Evolutionary conservation across 2,329 filamentous ascomycete species (phyloP).

Genomic region (Botrytis deweyae): DNA sequence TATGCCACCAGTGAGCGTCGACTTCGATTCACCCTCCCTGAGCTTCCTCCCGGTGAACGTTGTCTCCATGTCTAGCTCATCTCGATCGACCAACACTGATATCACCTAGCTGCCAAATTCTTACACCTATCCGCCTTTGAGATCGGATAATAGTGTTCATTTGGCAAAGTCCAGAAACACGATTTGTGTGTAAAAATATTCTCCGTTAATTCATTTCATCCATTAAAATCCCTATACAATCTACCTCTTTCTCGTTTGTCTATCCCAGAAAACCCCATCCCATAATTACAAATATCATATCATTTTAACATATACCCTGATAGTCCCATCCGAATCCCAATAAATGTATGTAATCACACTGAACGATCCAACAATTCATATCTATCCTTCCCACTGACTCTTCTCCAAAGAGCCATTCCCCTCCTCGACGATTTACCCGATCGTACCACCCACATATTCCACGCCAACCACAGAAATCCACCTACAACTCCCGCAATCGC

Average conservation of each 20-base stretch:
- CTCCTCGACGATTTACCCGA: conserved; percentile 23
- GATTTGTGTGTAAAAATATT: not conserved
- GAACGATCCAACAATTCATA: conserved; percentile 39
- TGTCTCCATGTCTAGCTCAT: not conserved
- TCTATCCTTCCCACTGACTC: conserved; percentile 31
- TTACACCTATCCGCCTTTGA: not conserved
- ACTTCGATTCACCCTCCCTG: not conserved
- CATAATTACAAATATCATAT: not conserved
- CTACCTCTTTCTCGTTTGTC: conserved; percentile 7
- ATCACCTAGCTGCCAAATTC: not conserved
- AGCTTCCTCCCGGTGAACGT: not conserved
- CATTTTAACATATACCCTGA: not conserved
- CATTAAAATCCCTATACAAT: conserved; percentile 9
- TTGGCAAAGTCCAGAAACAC: not conserved
- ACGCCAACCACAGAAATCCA: conserved; percentile 33
- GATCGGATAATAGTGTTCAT: not conserved
- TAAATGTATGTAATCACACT: conserved; percentile 25
- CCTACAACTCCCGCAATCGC: conserved; percentile 37
- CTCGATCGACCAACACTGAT: not conserved
- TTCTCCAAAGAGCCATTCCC: conserved; percentile 32
- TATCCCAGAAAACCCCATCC: not conserved
- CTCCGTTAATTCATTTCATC: conserved; percentile 11
- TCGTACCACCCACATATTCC: conserved; percentile 35
- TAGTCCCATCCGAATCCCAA: not conserved
- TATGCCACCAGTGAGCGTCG: not conserved